These are phyloP conservation scores for Naganishia sp. DNA, from an alignment of 1,284 basidiomycete genomes.

Conservation along the genomic window DNA sequence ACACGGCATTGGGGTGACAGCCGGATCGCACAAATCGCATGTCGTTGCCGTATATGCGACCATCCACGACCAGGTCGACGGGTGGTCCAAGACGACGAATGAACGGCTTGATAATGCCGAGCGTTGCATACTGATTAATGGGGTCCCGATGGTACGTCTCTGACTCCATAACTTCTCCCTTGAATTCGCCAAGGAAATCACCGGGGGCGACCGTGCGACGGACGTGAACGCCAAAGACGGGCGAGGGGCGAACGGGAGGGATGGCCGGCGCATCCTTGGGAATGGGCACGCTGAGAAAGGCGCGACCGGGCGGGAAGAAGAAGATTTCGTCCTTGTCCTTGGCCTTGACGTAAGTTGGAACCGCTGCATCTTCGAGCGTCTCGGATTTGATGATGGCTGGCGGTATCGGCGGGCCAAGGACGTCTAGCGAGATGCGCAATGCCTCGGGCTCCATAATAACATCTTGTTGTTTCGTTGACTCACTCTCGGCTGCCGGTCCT, in stretches of 20 bases:
- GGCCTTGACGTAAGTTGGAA: conserved; percentile 38
- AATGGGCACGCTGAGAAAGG: conserved; percentile 21
- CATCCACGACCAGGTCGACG: conserved; percentile 77
- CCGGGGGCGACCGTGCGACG: conserved; percentile 39
- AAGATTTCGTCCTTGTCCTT: conserved; percentile 41
- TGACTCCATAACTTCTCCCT: conserved; percentile 48
- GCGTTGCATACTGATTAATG: conserved; percentile 59
- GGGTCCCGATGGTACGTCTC: conserved; percentile 54
- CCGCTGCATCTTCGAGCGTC: conserved; percentile 39
- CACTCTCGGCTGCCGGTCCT: not conserved
- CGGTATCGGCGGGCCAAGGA: conserved; percentile 52
- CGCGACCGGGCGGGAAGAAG: conserved; percentile 34
- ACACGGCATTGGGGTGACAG: conserved; percentile 84
- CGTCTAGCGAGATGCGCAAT: conserved; percentile 52
- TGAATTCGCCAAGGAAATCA: conserved; percentile 49
- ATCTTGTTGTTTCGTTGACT: not conserved
- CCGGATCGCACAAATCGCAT: conserved; percentile 76
- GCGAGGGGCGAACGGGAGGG: conserved; percentile 40
- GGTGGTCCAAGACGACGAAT: conserved; percentile 81
- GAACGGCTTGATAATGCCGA: conserved; percentile 62
- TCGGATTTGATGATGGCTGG: conserved; percentile 46
- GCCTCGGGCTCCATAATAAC: not conserved
- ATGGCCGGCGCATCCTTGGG: conserved; percentile 22
- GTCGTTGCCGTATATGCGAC: conserved; percentile 73
- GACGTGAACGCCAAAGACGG: conserved; percentile 48